Conservation (phyloP, 257 asterid species). For the Lycium ferocissimum region DNA sequence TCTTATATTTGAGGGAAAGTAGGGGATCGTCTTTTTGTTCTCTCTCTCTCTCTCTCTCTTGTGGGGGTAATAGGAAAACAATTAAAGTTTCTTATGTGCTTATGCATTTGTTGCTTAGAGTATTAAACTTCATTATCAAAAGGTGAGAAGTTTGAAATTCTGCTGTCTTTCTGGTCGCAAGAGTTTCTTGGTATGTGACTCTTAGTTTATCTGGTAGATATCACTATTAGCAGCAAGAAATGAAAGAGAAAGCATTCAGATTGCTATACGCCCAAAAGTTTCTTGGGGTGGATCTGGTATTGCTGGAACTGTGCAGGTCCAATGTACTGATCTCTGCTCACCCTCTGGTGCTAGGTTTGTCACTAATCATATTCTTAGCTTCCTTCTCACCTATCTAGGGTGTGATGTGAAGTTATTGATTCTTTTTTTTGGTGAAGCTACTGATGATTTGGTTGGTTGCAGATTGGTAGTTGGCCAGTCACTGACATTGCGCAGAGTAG, state of each 20-base stretch:
- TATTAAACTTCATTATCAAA: neutral
- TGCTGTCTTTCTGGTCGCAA: conserved; percentile 16
- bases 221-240: conserved; percentile 96
- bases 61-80: neutral
- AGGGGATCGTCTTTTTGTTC: neutral
- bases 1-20: neutral
- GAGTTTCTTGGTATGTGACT: conserved; percentile 42
- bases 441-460: conserved; percentile 37
- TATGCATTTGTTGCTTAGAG: conserved; percentile 22
- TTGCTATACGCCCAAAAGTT: conserved; percentile 91
- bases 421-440: conserved; percentile 26
- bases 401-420: conserved; percentile 25
- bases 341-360: conserved; percentile 85
- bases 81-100: conserved; percentile 20
- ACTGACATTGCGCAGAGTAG: conserved; percentile 81
- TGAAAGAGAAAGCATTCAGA: conserved; percentile 95
- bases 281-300: conserved; percentile 81
- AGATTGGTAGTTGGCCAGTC: conserved; percentile 90
- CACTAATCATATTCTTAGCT: conserved; percentile 35
- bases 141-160: neutral
- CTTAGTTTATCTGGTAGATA: conserved; percentile 64
- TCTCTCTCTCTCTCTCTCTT: neutral
- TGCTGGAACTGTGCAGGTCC: conserved; percentile 88
- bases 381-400: conserved; percentile 21
- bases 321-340: conserved; percentile 78